phyloP scores from a whole-genome alignment of 139 green algal species.

The Pleodorina starrii region DNA sequence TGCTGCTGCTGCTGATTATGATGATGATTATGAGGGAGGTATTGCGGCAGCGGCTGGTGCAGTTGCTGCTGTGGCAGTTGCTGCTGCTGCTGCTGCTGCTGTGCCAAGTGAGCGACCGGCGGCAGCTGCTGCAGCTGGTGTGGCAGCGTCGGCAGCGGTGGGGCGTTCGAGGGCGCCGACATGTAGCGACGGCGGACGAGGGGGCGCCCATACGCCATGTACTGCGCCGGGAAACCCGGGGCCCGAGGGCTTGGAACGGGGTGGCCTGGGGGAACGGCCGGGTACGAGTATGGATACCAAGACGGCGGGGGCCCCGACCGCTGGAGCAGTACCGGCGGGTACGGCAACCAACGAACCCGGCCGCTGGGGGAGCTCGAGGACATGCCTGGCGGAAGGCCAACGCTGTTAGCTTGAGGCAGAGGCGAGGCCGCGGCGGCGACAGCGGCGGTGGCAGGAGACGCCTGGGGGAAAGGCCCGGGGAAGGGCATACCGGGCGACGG shows the following conservation, averaged over 20 bases:
- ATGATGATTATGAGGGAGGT: not conserved
- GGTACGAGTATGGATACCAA: conserved; percentile 30
- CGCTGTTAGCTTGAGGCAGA: not conserved
- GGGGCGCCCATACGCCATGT: not conserved
- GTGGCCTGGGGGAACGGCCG: not conserved
- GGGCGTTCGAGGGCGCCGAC: conserved; percentile 9
- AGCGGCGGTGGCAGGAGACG: not conserved
- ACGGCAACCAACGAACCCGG: not conserved
- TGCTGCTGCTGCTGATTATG: too few relatives aligned
- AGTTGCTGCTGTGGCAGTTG: too few relatives aligned
- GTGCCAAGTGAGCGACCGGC: not conserved
- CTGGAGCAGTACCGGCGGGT: not conserved
- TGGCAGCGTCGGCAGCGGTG: not conserved
- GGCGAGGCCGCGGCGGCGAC: not conserved
- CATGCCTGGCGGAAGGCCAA: not conserved
- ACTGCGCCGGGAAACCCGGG: not conserved
- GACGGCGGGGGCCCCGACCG: not conserved
- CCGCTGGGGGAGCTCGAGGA: not conserved
- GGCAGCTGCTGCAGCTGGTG: not conserved
- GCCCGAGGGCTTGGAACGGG: not conserved
- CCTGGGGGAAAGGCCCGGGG: not conserved
- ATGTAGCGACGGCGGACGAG: not conserved
- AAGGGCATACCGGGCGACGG: not conserved
- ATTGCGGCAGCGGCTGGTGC: not conserved
- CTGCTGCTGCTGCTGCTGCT: too few relatives aligned